Evolutionary conservation across 2,329 filamentous ascomycete species (phyloP), one percentile per base, ranked within the genome.

Genomic region (Clonostachys solani): DNA sequence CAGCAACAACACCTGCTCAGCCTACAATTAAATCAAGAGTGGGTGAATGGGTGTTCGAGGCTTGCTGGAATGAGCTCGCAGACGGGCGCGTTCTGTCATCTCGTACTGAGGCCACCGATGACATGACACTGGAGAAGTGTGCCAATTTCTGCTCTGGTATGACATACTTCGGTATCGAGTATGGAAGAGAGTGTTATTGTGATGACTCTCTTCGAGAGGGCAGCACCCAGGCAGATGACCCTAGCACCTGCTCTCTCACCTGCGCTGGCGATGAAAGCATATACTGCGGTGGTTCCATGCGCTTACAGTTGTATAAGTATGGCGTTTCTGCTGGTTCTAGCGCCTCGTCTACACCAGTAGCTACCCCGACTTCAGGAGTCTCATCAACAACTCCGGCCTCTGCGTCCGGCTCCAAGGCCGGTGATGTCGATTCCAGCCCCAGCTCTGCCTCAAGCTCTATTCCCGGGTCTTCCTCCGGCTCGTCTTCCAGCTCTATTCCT

Each of bases 171-270:
- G 65, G 64, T 1, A 47, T 54, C 5, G 63, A 66, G 33, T 69
- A 70, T 34, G 67, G 62, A 3, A 47, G 66, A 1, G 66, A 71
- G 46, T 71, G 68, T 45, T 71, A 62, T 43, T 71, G 68, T 33
- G 68, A 67, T 1, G 60, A 68, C 17, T 49, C 42, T 2, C 49
- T 69, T 4, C 59, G 58, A 4, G 47, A 50, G 0, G 62, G 59
- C 6, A 60, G 59, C 17, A 49, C 53, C 16, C 52, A 57, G 33
- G 63, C 63, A 1, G 43, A 47, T 7, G 59, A 62, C 23, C 59
- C 67, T 15, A 52, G 50, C 1, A 64, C 67, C 15, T 69, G 67
- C 48, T 61, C 56, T 3, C 61, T 67, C 34, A 47, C 50, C 0
- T 69, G 67, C 12, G 52, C 57, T 0, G 67, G 67, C 0, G 58